Conservation (phyloP, 352 stramenopile genomes). For the Phytophthora europaea region DNA sequence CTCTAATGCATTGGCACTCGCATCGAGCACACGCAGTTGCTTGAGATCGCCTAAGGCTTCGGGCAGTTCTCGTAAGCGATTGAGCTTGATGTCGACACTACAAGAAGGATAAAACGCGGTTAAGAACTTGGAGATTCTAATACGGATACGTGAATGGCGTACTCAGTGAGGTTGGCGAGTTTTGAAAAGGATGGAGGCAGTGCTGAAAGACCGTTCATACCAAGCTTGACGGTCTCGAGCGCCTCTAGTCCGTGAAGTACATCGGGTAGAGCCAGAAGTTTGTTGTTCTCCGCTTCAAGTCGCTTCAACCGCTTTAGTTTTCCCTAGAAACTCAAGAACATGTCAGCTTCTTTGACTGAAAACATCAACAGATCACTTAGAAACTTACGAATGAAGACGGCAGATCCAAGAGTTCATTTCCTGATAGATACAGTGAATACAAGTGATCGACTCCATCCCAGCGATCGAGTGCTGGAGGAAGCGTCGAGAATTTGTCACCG, state of each 20-base stretch:
- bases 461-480: slow-evolving; percentile 66
- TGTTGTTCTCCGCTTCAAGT: slow-evolving; percentile 80
- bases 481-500: slow-evolving; percentile 29
- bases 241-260: slow-evolving; percentile 56
- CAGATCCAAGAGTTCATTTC: slow-evolving; percentile 72
- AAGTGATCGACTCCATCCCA: slow-evolving; percentile 59
- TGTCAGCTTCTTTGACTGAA: background rate
- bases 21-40: slow-evolving; percentile 54
- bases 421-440: slow-evolving; percentile 54
- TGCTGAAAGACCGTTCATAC: slow-evolving; percentile 66
- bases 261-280: slow-evolving; percentile 64
- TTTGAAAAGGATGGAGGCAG: slow-evolving; percentile 66
- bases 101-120: background rate
- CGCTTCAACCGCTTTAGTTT: slow-evolving; percentile 65
- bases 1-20: slow-evolving; percentile 69
- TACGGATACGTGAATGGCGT: slow-evolving; percentile 9
- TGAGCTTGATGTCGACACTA: slow-evolving; percentile 77
- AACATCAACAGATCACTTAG: slow-evolving; percentile 5
- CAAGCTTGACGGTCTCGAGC: slow-evolving; percentile 56
- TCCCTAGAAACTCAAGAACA: slow-evolving; percentile 44
- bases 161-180: slow-evolving; percentile 65
- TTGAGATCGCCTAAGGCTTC: slow-evolving; percentile 55
- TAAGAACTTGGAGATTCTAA: background rate
- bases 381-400: slow-evolving; percentile 66
- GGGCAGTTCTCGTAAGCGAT: slow-evolving; percentile 63